Percentiles rank a stretch among this genome's conserved stretches.
phyloP scores from a whole-genome alignment of 2,329 filamentous ascomycete species.

The Ceratocystis smalleyi region DNA sequence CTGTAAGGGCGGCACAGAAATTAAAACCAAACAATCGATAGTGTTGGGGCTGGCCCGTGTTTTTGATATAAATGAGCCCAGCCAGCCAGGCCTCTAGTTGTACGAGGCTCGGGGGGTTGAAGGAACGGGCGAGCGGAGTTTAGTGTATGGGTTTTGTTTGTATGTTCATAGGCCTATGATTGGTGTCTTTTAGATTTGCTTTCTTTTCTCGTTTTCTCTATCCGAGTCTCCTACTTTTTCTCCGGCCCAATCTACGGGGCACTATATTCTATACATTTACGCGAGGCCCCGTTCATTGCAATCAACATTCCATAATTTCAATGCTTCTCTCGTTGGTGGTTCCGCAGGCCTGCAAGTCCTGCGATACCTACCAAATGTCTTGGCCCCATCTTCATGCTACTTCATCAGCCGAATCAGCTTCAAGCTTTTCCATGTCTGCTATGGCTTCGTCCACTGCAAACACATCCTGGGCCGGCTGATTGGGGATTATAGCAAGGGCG shows the following conservation, averaged over 20 bases:
- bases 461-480: slow-evolving; percentile 5
- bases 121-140: background rate
- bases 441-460: background rate
- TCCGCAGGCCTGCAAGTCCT: background rate
- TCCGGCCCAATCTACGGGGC: background rate
- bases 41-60: background rate
- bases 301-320: background rate
- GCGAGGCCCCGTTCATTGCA: background rate
- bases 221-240: background rate
- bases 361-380: background rate
- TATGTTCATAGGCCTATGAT: slow-evolving; percentile 1
- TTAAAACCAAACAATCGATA: background rate
- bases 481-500: slow-evolving; percentile 24
- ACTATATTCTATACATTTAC: background rate
- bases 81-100: background rate
- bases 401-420: background rate
- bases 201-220: slow-evolving; percentile 5
- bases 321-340: background rate
- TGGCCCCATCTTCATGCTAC: background rate
- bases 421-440: background rate
- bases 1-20: background rate
- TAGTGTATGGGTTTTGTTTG: slow-evolving; percentile 1
- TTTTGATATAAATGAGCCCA: background rate
- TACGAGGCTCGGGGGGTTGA: background rate
- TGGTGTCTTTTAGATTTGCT: background rate